Evolutionary conservation across 345 rosid species (phyloP).

Genomic region (Erodium maritimum): DNA sequence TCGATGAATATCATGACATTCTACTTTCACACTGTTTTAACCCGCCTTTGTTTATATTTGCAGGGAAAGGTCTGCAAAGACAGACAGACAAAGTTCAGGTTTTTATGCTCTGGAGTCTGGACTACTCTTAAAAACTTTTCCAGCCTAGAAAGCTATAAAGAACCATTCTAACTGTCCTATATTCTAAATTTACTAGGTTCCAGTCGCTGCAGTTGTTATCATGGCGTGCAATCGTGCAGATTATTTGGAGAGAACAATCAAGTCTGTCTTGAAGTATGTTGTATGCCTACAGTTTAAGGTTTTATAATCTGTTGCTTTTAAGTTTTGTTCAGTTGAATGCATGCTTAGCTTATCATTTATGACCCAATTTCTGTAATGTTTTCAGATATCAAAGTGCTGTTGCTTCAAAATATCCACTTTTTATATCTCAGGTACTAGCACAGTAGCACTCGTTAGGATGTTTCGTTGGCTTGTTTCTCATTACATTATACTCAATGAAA

Average conservation of each 20-base stretch:
- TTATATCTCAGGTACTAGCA: constrained; percentile 71
- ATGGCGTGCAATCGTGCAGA: constrained; percentile 99
- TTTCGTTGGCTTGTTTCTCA: constrained; percentile 6
- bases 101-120: neutral
- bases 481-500: neutral
- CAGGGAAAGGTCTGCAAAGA: constrained; percentile 62
- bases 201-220: constrained; percentile 85
- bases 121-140: constrained; percentile 5
- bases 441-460: neutral
- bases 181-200: constrained; percentile 33
- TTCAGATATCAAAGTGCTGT: constrained; percentile 61
- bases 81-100: constrained; percentile 49
- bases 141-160: neutral
- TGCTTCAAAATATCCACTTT: constrained; percentile 80
- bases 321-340: neutral
- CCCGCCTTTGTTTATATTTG: constrained; percentile 19
- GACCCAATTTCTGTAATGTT: constrained; percentile 8
- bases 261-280: constrained; percentile 63
- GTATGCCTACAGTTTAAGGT: neutral
- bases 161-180: constrained; percentile 12
- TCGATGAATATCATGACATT: neutral
- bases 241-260: constrained; percentile 77
- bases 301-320: constrained; percentile 3
- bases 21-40: neutral
- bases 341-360: constrained; percentile 6